These are phyloP conservation scores for Chrysanthemum seticuspe DNA, from an alignment of 129 eudicot species.

Conservation along the genomic window DNA sequence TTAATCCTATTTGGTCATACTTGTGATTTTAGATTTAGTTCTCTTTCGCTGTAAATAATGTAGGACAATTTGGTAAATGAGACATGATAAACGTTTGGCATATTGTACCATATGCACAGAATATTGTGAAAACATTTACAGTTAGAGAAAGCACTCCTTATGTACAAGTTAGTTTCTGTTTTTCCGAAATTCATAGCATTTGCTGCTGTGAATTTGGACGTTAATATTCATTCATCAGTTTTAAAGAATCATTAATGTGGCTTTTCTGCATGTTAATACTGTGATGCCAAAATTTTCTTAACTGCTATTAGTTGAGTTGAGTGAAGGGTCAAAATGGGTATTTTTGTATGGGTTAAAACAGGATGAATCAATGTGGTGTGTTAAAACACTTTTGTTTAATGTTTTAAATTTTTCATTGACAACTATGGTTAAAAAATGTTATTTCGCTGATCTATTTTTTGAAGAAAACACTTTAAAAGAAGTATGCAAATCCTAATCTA, in stretches of 20 bases:
- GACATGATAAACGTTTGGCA: conserved; percentile 15
- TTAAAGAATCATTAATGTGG: not conserved
- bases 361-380: no score
- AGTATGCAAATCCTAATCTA: no score
- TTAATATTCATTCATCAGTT: not conserved
- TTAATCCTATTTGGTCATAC: conserved; percentile 16
- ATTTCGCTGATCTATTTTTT: no score
- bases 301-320: not conserved
- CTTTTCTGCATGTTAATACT: not conserved
- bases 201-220: not conserved
- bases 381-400: no score
- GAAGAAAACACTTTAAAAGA: no score
- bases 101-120: conserved; percentile 16
- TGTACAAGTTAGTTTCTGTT: conserved; percentile 17
- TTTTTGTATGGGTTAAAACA: no score
- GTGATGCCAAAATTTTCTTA: not conserved
- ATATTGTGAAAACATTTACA: conserved; percentile 29
- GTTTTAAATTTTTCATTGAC: no score
- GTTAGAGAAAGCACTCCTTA: conserved; percentile 20
- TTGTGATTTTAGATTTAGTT: conserved; percentile 23
- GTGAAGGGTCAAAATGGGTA: not conserved
- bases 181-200: not conserved
- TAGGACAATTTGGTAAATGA: conserved; percentile 18
- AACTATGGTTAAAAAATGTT: no score
- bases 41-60: conserved; percentile 29